phyloP scores from a whole-genome alignment of 2,329 filamentous ascomycete genomes.

The Diaporthe sp. region DNA sequence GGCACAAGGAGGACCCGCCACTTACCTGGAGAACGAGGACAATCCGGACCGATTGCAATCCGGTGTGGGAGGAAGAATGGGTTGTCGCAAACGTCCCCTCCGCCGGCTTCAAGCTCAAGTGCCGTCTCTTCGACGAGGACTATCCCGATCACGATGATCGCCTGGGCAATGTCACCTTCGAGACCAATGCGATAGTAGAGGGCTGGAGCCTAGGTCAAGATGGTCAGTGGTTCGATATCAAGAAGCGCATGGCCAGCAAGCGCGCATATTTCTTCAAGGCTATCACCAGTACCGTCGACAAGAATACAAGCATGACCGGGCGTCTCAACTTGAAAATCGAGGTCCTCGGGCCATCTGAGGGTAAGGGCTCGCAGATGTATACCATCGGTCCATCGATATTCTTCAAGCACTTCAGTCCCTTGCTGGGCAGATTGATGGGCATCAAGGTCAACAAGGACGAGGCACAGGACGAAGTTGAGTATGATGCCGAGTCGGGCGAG shows the following conservation, averaged over 20 bases:
- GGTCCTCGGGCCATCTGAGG: constrained; percentile 81
- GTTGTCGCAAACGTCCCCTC: constrained; percentile 87
- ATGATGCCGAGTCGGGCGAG: constrained; percentile 58
- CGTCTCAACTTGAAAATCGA: constrained; percentile 80
- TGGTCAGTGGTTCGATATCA: constrained; percentile 74
- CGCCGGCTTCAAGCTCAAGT: constrained; percentile 86
- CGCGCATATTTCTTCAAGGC: constrained; percentile 83
- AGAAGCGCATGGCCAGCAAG: constrained; percentile 89
- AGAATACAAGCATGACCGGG: constrained; percentile 76
- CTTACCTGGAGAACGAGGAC: constrained; percentile 83
- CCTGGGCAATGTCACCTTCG: constrained; percentile 85
- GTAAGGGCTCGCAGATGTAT: constrained; percentile 77
- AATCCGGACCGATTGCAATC: constrained; percentile 77
- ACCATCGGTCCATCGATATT: constrained; percentile 82
- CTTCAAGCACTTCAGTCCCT: constrained; percentile 88
- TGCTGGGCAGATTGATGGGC: constrained; percentile 86
- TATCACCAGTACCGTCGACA: constrained; percentile 72
- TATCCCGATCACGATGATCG: constrained; percentile 87
- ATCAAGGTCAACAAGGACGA: constrained; percentile 76
- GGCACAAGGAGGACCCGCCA: constrained; percentile 88
- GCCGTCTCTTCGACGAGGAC: constrained; percentile 91
- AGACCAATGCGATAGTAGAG: constrained; percentile 70
- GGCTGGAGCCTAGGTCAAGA: constrained; percentile 78
- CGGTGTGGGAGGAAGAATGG: constrained; percentile 88
- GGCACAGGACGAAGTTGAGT: constrained; percentile 45